A percentile compares a stretch with the other conserved stretches of the same genome.
Evolutionary conservation across 1,139 yeast genomes (phyloP).

Genomic region (Lodderomyces jiufengensis): DNA sequence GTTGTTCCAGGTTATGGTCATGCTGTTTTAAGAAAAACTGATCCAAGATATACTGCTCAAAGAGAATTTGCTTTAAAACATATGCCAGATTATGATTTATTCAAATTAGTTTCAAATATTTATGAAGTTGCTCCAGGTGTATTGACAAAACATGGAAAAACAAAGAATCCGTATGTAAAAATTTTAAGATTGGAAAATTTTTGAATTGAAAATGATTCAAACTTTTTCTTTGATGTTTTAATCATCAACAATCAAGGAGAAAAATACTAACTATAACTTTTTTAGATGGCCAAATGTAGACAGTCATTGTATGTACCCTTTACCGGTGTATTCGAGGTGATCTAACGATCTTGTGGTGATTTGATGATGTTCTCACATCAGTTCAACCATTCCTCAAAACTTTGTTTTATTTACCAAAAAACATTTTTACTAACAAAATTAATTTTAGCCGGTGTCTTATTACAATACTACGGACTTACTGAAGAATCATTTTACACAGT

Average conservation of each 20-base stretch:
- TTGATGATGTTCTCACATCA: too few relatives aligned
- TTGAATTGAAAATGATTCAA: too few relatives aligned
- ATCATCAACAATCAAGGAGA: too few relatives aligned
- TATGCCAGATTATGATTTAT: slow-evolving; percentile 93
- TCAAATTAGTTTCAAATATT: slow-evolving; percentile 84
- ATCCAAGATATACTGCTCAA: slow-evolving; percentile 96
- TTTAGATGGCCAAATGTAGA: slow-evolving; percentile 87
- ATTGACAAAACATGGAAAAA: slow-evolving; percentile 93
- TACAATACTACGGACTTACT: slow-evolving; percentile 95
- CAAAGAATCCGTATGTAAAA: slow-evolving; percentile 73
- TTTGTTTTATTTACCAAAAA: too few relatives aligned
- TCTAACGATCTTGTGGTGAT: too few relatives aligned
- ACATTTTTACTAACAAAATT: too few relatives aligned
- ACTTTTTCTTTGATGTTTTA: too few relatives aligned
- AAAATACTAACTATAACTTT: too few relatives aligned
- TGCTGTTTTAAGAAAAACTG: slow-evolving; percentile 94
- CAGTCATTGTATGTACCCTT: slow-evolving; percentile 53
- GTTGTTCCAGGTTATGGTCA: slow-evolving; percentile 99
- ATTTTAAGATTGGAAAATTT: too few relatives aligned
- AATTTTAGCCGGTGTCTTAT: slow-evolving; percentile 68
- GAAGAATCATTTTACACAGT: slow-evolving; percentile 97
- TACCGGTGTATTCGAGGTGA: too few relatives aligned
- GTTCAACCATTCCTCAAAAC: too few relatives aligned
- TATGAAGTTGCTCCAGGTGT: slow-evolving; percentile 96
- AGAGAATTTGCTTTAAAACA: slow-evolving; percentile 95